Conservation (phyloP, 164 flowering plant genomes). For the Aristolochia californica region DNA sequence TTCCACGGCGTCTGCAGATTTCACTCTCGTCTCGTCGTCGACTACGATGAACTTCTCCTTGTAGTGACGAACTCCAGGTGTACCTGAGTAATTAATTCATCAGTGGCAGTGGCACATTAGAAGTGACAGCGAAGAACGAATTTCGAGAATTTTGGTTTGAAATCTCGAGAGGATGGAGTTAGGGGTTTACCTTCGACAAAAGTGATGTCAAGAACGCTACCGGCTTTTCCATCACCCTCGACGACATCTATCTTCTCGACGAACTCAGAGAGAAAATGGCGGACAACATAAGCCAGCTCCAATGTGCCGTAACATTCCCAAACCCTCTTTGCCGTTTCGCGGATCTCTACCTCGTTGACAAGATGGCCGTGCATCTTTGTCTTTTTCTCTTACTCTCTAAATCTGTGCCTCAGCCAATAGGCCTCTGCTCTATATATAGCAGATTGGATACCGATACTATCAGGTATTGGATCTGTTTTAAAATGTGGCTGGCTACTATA, state of each 20-base stretch:
- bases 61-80: slow-evolving; percentile 3
- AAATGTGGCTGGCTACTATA: too few relatives aligned
- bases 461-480: too few relatives aligned
- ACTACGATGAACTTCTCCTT: slow-evolving; percentile 27
- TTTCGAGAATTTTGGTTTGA: background rate
- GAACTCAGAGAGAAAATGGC: background rate
- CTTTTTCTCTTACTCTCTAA: too few relatives aligned
- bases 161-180: background rate
- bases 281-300: background rate
- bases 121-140: background rate
- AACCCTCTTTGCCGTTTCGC: background rate
- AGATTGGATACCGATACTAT: too few relatives aligned
- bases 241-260: background rate
- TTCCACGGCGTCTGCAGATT: slow-evolving; percentile 12
- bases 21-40: slow-evolving; percentile 20
- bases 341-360: background rate
- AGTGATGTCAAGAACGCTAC: slow-evolving; percentile 1
- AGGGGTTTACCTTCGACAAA: background rate
- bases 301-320: slow-evolving; percentile 4
- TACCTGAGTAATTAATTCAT: background rate
- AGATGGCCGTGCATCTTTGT: slow-evolving; percentile 1
- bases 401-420: too few relatives aligned
- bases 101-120: background rate
- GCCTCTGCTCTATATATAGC: too few relatives aligned
- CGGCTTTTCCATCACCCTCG: slow-evolving; percentile 2